These are phyloP conservation scores for Mallotus nudiflorus DNA, from an alignment of 345 rosid species.

Conservation along the genomic window DNA sequence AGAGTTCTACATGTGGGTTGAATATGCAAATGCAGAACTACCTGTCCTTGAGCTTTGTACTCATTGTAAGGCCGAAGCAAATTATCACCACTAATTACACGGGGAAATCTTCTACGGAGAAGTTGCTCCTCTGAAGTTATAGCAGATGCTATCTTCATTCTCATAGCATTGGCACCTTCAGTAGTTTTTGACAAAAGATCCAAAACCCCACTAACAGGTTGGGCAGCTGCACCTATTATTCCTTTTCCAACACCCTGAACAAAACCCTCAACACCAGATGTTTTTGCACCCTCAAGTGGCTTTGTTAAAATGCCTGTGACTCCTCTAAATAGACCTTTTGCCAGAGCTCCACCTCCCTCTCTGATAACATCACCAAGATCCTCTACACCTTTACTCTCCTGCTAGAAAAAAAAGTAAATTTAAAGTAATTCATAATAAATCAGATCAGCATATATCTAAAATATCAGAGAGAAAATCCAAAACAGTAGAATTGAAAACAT, in stretches of 20 bases:
- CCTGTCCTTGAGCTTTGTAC: constrained; percentile 94
- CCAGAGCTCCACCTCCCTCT: constrained; percentile 99
- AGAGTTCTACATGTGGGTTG: not conserved
- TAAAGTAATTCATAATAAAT: constrained; percentile 15
- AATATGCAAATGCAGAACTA: constrained; percentile 20
- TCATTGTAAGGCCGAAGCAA: constrained; percentile 86
- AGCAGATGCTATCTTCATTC: constrained; percentile 96
- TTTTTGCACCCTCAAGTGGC: constrained; percentile 97
- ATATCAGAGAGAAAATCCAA: not conserved
- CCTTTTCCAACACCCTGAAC: constrained; percentile 99
- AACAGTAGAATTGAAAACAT: no score
- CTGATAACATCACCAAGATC: constrained; percentile 92
- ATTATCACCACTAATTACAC: constrained; percentile 87
- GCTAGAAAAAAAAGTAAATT: constrained; percentile 26
- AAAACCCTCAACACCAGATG: constrained; percentile 95
- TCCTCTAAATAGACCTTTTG: constrained; percentile 95
- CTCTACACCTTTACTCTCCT: constrained; percentile 97
- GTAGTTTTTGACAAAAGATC: constrained; percentile 99
- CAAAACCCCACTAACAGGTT: constrained; percentile 97
- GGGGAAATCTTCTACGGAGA: constrained; percentile 88
- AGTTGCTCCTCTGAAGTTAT: constrained; percentile 98
- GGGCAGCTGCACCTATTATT: constrained; percentile 96
- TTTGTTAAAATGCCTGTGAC: constrained; percentile 96
- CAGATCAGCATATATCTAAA: not conserved
- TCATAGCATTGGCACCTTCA: constrained; percentile 99